Base-by-base conservation (phyloP, 768 basidiomycete species). In the Kwoniella bestiolae region DNA sequence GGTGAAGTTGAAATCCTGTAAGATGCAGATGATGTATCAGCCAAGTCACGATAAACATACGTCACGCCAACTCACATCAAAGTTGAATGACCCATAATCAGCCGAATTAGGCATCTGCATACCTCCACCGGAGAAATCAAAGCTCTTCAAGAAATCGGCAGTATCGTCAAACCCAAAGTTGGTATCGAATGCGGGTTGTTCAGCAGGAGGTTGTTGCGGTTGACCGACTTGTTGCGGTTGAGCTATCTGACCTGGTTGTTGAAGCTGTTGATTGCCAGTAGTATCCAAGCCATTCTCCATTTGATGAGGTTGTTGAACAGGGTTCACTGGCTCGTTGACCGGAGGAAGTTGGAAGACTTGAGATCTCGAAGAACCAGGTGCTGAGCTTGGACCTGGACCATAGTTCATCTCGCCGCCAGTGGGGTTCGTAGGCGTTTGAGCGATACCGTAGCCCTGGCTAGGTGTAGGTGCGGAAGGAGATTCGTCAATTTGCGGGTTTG, bases 321-420 rank as follows among this genome's bases (percentile, higher is more conserved):
- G 28, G 34, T 18, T 44, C 38, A 32, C 21, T 18, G 26, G 31
- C n/a, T 58, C 56, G 8, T 21, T 21, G 7, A 44, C 56, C 25
- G 52, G 25, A 14, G 62, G 63, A 12, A 65, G 47, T 9, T 46
- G 26, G 49, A 65, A 65, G 25, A 59, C 41, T 26, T 65, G 63
- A 3, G 63, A 65, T 49, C 53, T 47, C 11, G 63, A 58, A 14
- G 56, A 51, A n/a, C 63, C 56, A 41, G 63, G 63, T 28, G 56
- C 56, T 3, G 63, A 65, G 25, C 45, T 49, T 3, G 51, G 49
- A 3, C 62, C 62, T n/a, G 31, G 9, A 57, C 21, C 31, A 23
- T 65, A 63, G 31, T 28, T 38, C 26, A 63, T 63, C 8, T 63
- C 53, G 21, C 31, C 41, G 38, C 18, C 44, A 29, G 57, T 18